Conservation (phyloP, 495 filamentous ascomycete species). For the Bathelium albidoporum region DNA sequence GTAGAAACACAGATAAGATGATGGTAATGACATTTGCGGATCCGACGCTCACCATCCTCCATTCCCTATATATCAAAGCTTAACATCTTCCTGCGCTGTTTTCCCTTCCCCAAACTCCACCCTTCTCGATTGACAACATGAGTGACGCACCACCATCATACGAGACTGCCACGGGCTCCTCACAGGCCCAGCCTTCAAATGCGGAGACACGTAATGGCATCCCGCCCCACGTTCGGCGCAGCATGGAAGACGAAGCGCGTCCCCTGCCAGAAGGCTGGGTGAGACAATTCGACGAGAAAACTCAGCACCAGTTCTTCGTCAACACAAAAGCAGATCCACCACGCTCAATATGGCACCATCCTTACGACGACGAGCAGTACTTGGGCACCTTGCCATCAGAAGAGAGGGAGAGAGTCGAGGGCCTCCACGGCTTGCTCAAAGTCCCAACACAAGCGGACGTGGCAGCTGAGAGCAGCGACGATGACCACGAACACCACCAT, state of each 20-base stretch:
- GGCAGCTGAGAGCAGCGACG: constrained; percentile 34
- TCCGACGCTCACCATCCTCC: background rate
- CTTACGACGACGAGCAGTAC: constrained; percentile 41
- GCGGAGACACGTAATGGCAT: constrained; percentile 31
- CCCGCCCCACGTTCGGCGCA: constrained; percentile 32
- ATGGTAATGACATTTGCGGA: background rate
- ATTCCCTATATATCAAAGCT: background rate
- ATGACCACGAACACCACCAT: constrained; percentile 24
- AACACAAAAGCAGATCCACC: constrained; percentile 38
- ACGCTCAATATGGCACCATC: constrained; percentile 41
- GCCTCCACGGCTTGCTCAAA: constrained; percentile 27
- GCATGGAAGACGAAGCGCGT: constrained; percentile 42
- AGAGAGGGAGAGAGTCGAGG: constrained; percentile 32
- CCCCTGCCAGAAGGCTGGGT: constrained; percentile 38
- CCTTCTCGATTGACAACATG: background rate
- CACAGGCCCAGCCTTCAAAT: constrained; percentile 5
- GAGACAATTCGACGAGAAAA: constrained; percentile 34
- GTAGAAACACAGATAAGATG: too few relatives aligned
- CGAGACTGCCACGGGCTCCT: constrained; percentile 19
- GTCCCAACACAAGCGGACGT: constrained; percentile 28
- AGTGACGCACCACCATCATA: constrained; percentile 27
- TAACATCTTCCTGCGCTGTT: background rate
- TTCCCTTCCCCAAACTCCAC: background rate
- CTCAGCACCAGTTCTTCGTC: constrained; percentile 43
- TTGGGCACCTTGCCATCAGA: constrained; percentile 29